These are phyloP conservation scores for Pneumocystis jirovecii DNA, from an alignment of 1,139 yeast species.

Conservation along the genomic window DNA sequence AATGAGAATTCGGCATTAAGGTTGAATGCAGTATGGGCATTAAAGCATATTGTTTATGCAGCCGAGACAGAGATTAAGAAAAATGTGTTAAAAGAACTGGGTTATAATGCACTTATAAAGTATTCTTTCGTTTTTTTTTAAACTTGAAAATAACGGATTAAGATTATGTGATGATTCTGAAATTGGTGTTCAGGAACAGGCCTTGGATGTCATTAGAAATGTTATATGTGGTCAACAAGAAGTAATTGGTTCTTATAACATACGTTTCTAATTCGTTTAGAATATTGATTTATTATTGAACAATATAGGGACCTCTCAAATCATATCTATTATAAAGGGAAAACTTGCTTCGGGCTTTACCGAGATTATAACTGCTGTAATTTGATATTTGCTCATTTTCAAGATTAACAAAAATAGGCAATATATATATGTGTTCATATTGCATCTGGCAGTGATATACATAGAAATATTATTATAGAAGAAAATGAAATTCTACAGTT, in stretches of 20 bases:
- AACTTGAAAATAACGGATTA: conserved; percentile 39
- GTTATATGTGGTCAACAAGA: conserved; percentile 50
- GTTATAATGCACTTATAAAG: neutral
- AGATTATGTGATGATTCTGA: conserved; percentile 34
- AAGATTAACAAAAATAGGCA: conserved; percentile 15
- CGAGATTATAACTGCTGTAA: conserved; percentile 29
- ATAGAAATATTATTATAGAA: conserved; percentile 32
- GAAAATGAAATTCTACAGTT: conserved; percentile 30
- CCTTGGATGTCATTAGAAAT: conserved; percentile 62
- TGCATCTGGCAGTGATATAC: conserved; percentile 39
- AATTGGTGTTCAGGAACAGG: conserved; percentile 46
- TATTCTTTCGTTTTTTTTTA: neutral
- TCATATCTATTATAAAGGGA: conserved; percentile 13
- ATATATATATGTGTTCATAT: conserved; percentile 43
- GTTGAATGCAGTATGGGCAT: conserved; percentile 39
- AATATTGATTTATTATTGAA: conserved; percentile 16
- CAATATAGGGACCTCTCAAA: conserved; percentile 18
- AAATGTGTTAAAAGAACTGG: conserved; percentile 19
- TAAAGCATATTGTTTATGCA: conserved; percentile 41
- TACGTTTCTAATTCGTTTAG: conserved; percentile 4
- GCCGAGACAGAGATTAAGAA: conserved; percentile 25
- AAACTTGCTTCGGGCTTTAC: conserved; percentile 20
- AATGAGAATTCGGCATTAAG: conserved; percentile 26
- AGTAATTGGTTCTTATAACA: conserved; percentile 32
- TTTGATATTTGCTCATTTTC: neutral